A percentile compares a stretch with the other conserved stretches of the same genome.
Evolutionary conservation across 495 filamentous ascomycete genomes (phyloP).

Genomic region (Penicillium antarcticum): DNA sequence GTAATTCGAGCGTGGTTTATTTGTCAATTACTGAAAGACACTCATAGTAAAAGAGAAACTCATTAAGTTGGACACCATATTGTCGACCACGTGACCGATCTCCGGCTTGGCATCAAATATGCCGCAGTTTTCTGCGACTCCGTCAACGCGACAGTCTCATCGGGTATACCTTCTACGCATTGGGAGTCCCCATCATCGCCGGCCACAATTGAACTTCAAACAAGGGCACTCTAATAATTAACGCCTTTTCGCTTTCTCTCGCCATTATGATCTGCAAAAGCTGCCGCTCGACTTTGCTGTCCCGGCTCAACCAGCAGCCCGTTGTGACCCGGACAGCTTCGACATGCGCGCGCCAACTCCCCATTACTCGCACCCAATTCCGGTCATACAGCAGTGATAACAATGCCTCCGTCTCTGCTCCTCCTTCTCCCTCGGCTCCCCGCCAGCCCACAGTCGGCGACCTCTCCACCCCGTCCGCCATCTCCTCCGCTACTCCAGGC

Average conservation of each 20-base stretch:
- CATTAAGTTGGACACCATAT: not conserved
- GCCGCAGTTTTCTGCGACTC: conserved; percentile 38
- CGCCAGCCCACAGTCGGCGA: conserved; percentile 41
- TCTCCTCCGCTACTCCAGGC: conserved; percentile 43
- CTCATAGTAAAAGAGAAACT: not conserved
- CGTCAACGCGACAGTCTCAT: conserved; percentile 13
- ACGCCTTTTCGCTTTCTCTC: not conserved
- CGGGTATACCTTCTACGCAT: conserved; percentile 3
- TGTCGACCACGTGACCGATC: conserved; percentile 26
- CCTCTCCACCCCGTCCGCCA: conserved; percentile 37
- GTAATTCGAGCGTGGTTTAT: too few relatives aligned
- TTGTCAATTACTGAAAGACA: too few relatives aligned
- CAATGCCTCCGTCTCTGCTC: conserved; percentile 44
- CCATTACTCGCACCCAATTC: conserved; percentile 31
- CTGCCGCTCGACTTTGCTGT: conserved; percentile 43
- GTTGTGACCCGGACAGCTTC: conserved; percentile 27
- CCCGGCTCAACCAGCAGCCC: conserved; percentile 34
- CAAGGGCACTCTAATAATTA: too few relatives aligned
- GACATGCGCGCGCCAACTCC: conserved; percentile 27
- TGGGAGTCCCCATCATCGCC: not conserved
- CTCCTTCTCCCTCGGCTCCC: conserved; percentile 49
- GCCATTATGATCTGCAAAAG: conserved; percentile 47
- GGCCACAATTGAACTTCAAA: not conserved
- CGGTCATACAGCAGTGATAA: conserved; percentile 36
- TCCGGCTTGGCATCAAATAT: conserved; percentile 45